Conservation (phyloP, 2,329 filamentous ascomycete species). For the Penicillium sclerotigenum region DNA sequence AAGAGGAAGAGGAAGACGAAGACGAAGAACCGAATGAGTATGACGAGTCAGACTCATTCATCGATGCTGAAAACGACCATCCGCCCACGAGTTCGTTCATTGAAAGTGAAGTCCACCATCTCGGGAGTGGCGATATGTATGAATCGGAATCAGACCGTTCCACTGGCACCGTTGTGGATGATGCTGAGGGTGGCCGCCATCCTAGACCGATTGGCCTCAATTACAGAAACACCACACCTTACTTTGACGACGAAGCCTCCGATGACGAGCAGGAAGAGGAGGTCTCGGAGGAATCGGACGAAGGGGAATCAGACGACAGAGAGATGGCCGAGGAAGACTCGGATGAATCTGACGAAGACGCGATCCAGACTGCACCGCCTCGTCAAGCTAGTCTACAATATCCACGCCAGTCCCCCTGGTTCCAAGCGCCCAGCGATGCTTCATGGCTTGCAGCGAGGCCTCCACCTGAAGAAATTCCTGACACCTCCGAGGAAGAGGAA, state of each 20-base stretch:
- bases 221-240: constrained; percentile 7
- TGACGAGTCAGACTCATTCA: constrained; percentile 36
- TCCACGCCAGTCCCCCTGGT: not conserved
- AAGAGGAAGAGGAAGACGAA: constrained; percentile 21
- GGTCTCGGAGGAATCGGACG: constrained; percentile 6
- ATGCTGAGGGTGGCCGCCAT: constrained; percentile 6
- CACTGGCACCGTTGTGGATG: constrained; percentile 36
- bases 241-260: constrained; percentile 1
- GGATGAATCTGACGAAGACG: constrained; percentile 1
- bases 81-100: constrained; percentile 4
- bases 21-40: constrained; percentile 31
- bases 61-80: constrained; percentile 30
- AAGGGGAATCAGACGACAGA: constrained; percentile 19
- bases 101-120: not conserved
- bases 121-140: constrained; percentile 11
- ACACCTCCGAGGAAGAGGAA: constrained; percentile 5
- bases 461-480: not conserved
- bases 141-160: constrained; percentile 33
- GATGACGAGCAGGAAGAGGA: constrained; percentile 12
- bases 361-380: not conserved
- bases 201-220: constrained; percentile 4
- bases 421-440: constrained; percentile 2
- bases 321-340: constrained; percentile 8
- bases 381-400: not conserved
- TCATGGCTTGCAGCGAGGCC: constrained; percentile 1